A percentile compares a stretch with the other conserved stretches of the same genome.
These are phyloP conservation scores for Trichosporon ovoides DNA, from an alignment of 1,284 basidiomycete species.

Conservation along the genomic window DNA sequence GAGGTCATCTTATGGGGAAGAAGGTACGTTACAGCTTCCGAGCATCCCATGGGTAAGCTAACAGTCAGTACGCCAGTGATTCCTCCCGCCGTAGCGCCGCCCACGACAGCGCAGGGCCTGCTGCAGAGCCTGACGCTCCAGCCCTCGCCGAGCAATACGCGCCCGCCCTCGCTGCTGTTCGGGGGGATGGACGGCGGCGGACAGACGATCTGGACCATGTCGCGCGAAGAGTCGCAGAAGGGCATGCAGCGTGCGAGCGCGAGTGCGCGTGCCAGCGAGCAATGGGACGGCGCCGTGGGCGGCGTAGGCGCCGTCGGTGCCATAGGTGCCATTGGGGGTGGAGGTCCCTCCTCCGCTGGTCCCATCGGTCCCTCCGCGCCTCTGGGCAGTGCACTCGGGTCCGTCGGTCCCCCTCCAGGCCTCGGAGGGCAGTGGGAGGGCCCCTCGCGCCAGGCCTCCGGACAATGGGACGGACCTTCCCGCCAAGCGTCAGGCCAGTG, in stretches of 20 bases:
- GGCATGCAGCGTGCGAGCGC: slow-evolving; percentile 18
- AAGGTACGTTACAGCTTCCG: slow-evolving; percentile 16
- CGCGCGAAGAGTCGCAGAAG: slow-evolving; percentile 30
- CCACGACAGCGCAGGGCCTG: slow-evolving; percentile 24
- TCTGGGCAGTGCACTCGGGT: too few species aligned
- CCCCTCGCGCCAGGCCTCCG: neutral
- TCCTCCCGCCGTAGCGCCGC: slow-evolving; percentile 9
- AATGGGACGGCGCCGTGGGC: neutral
- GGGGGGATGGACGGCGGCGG: slow-evolving; percentile 18
- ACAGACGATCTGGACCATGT: slow-evolving; percentile 37
- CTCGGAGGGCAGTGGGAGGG: neutral
- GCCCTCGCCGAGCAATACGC: neutral
- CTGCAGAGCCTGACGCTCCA: slow-evolving; percentile 24
- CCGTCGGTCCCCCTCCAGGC: too few species aligned
- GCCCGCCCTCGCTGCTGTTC: slow-evolving; percentile 23
- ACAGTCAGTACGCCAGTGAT: slow-evolving; percentile 10
- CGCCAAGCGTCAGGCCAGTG: too few species aligned
- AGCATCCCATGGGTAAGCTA: neutral
- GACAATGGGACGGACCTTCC: neutral
- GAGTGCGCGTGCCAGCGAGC: neutral
- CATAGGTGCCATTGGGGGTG: too few species aligned
- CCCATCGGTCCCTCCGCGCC: too few species aligned
- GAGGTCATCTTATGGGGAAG: slow-evolving; percentile 39
- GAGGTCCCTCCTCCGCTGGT: too few species aligned
- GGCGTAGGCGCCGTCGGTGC: too few species aligned